These are phyloP conservation scores for Cystofilobasidium macerans DNA, from an alignment of 768 basidiomycete species.

Conservation along the genomic window DNA sequence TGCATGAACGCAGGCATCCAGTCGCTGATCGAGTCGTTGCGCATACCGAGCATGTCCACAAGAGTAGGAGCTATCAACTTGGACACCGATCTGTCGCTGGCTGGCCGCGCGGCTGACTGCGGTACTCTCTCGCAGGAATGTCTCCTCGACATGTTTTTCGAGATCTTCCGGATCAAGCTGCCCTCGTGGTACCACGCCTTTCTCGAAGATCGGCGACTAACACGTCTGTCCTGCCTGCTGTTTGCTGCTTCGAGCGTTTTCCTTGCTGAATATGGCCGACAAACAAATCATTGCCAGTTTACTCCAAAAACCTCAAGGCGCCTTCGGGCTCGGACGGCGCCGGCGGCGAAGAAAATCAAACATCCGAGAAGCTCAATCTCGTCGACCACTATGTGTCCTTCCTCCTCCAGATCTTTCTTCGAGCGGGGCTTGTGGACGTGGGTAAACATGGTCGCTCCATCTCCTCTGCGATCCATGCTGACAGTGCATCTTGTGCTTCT, in stretches of 20 bases:
- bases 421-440: conserved; percentile 81
- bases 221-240: conserved; percentile 49
- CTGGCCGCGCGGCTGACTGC: neutral
- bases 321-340: conserved; percentile 22
- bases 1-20: conserved; percentile 83
- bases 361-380: conserved; percentile 56
- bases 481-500: neutral
- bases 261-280: no score
- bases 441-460: conserved; percentile 29
- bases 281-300: conserved; percentile 26
- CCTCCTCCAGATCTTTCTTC: conserved; percentile 67
- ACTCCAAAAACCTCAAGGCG: conserved; percentile 13
- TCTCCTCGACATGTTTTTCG: conserved; percentile 86
- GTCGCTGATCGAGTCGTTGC: conserved; percentile 69
- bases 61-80: no score
- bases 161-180: conserved; percentile 77
- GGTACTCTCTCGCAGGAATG: conserved; percentile 55
- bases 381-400: conserved; percentile 89
- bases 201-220: conserved; percentile 74
- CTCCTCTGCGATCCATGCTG: neutral
- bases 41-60: conserved; percentile 76
- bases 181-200: conserved; percentile 90
- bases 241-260: conserved; percentile 5
- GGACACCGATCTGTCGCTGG: no score
- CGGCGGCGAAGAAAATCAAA: conserved; percentile 28